phyloP scores from a whole-genome alignment of 2,329 filamentous ascomycete species.

The Xylariaceae sp. region DNA sequence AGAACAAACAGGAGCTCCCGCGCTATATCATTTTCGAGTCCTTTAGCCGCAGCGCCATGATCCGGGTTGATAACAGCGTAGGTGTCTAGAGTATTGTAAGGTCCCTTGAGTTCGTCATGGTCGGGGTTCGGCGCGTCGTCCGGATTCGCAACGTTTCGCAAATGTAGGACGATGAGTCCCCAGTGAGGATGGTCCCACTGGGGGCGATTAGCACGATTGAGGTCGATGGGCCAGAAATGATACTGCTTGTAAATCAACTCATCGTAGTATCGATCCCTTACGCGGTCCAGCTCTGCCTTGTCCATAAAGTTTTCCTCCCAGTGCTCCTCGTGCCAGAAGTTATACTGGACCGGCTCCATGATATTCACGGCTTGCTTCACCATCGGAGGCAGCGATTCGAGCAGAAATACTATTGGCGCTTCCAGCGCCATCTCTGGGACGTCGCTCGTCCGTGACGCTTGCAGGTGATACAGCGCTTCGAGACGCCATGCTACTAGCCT shows the following conservation, averaged over 20 bases:
- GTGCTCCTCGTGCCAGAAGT: not conserved
- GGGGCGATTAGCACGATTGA: not conserved
- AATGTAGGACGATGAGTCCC: constrained; percentile 18
- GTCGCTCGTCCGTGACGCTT: constrained; percentile 4
- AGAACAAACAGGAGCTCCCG: not conserved
- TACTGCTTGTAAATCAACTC: constrained; percentile 8
- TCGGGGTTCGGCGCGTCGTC: not conserved
- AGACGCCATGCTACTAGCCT: not conserved
- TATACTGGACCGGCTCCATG: not conserved
- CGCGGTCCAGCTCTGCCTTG: not conserved
- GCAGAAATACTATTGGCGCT: constrained; percentile 14
- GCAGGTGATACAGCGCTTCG: constrained; percentile 7
- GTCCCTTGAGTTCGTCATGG: not conserved
- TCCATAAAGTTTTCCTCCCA: not conserved
- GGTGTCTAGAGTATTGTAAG: constrained; percentile 1
- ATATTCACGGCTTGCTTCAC: constrained; percentile 14
- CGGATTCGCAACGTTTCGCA: not conserved
- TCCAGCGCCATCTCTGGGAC: not conserved
- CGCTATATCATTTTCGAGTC: not conserved
- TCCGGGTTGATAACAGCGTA: constrained; percentile 19
- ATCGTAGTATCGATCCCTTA: not conserved
- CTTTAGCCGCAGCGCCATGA: not conserved
- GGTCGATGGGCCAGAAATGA: constrained; percentile 22
- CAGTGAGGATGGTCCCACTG: not conserved
- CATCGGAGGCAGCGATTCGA: constrained; percentile 14